A percentile compares a stretch with the other conserved stretches of the same genome.
These are phyloP conservation scores for Rheum nobile DNA, from an alignment of 148 eudicot species.

Conservation along the genomic window DNA sequence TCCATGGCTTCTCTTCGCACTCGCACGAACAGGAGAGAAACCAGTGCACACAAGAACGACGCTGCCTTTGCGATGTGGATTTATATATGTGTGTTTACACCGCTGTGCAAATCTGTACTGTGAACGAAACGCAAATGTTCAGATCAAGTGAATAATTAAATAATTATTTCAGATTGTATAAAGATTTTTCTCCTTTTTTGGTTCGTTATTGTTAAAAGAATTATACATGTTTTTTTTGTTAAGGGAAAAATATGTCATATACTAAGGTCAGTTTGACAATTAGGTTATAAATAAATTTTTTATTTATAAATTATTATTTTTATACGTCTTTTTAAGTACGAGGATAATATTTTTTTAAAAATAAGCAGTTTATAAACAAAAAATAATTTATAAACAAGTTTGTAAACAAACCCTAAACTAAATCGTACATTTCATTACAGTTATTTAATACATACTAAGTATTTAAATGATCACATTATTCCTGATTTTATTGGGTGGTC, in stretches of 20 bases:
- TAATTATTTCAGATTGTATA: not conserved
- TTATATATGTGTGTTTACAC: not conserved
- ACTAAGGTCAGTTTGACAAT: too few relatives aligned
- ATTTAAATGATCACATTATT: too few relatives aligned
- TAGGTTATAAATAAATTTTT: too few relatives aligned
- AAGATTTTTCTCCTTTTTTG: not conserved
- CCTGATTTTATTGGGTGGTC: too few relatives aligned
- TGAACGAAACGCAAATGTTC: not conserved
- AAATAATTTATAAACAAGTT: too few relatives aligned
- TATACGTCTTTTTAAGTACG: too few relatives aligned
- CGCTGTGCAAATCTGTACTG: not conserved
- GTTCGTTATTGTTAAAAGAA: not conserved
- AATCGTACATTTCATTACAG: not conserved
- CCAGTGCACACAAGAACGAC: not conserved
- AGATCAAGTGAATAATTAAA: not conserved
- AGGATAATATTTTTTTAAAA: too few relatives aligned
- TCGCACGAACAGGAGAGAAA: not conserved
- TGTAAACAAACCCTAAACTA: too few relatives aligned
- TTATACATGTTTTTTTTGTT: not conserved
- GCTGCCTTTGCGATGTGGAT: not conserved
- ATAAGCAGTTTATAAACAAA: too few relatives aligned
- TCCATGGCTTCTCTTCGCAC: slow-evolving; percentile 22
- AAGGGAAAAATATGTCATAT: not conserved
- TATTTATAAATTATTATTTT: too few relatives aligned
- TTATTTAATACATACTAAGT: not conserved